These are phyloP conservation scores for Glomus cerebriforme DNA, from an alignment of 192 early-diverging fungal genomes.

Conservation along the genomic window DNA sequence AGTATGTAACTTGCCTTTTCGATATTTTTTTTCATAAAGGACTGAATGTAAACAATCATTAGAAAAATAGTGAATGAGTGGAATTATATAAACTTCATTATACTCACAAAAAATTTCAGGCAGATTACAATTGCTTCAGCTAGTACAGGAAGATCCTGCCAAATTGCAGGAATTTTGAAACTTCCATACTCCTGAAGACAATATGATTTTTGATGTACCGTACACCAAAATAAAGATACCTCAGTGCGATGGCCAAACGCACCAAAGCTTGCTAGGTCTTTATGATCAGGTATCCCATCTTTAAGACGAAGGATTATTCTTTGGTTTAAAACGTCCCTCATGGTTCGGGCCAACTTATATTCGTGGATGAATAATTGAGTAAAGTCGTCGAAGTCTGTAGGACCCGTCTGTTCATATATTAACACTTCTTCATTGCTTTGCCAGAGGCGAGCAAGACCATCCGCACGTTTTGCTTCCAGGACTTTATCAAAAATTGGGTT, in stretches of 20 bases:
- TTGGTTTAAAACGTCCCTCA: too few species aligned
- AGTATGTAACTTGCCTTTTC: constrained; percentile 13
- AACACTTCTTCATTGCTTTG: too few species aligned
- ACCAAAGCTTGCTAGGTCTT: not conserved
- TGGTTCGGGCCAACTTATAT: too few species aligned
- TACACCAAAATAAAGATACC: not conserved
- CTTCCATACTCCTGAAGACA: not conserved
- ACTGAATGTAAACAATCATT: constrained; percentile 15
- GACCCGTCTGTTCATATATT: too few species aligned
- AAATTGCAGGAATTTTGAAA: not conserved
- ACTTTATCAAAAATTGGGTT: too few species aligned
- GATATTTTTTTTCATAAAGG: constrained; percentile 31
- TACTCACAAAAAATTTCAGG: constrained; percentile 1
- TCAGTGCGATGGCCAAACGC: not conserved
- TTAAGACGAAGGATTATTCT: too few species aligned
- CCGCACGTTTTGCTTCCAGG: too few species aligned
- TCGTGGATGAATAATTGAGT: too few species aligned
- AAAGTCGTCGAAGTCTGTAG: too few species aligned
- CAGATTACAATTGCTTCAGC: not conserved
- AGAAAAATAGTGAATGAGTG: not conserved
- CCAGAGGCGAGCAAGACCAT: too few species aligned
- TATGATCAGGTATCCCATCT: too few species aligned
- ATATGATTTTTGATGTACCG: not conserved
- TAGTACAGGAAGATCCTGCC: constrained; percentile 3
- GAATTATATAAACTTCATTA: not conserved